phyloP scores from a whole-genome alignment of 1,139 yeast genomes.

The Diutina siamensis region DNA sequence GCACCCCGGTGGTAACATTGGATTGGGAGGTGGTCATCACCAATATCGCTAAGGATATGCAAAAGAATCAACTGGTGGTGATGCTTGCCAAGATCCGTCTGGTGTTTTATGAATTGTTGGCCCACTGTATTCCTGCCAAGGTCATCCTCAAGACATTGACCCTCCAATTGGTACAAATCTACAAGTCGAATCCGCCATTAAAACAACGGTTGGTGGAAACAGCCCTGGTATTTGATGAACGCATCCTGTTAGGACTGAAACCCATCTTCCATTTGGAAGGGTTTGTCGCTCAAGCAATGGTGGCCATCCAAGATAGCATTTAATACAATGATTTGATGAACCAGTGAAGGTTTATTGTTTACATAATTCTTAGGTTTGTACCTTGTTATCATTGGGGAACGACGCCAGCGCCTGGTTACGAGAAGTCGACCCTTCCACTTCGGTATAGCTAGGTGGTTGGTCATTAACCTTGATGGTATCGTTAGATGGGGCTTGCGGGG shows the following conservation, averaged over 20 bases:
- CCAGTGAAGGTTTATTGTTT: neutral
- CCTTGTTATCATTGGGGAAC: neutral
- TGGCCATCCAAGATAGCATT: conserved; percentile 17
- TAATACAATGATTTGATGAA: too few species aligned
- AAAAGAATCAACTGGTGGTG: conserved; percentile 55
- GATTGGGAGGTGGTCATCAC: conserved; percentile 84
- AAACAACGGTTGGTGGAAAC: conserved; percentile 48
- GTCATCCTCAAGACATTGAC: conserved; percentile 60
- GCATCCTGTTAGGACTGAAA: conserved; percentile 76
- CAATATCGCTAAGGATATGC: conserved; percentile 50
- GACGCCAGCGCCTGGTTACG: neutral
- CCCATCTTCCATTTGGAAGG: conserved; percentile 94
- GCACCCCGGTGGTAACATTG: conserved; percentile 30
- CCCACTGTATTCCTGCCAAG: conserved; percentile 90
- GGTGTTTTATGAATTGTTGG: conserved; percentile 67
- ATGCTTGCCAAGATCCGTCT: conserved; percentile 64
- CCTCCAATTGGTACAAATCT: conserved; percentile 38
- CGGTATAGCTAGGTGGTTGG: neutral
- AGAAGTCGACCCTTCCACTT: neutral
- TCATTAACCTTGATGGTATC: neutral
- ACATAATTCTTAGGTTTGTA: neutral
- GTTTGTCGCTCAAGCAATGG: conserved; percentile 81
- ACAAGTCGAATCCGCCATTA: conserved; percentile 20
- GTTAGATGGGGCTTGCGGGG: neutral
- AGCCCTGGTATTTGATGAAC: conserved; percentile 75